phyloP scores from a whole-genome alignment of 2,329 filamentous ascomycete species.

The Nigrospora osmanthi region DNA sequence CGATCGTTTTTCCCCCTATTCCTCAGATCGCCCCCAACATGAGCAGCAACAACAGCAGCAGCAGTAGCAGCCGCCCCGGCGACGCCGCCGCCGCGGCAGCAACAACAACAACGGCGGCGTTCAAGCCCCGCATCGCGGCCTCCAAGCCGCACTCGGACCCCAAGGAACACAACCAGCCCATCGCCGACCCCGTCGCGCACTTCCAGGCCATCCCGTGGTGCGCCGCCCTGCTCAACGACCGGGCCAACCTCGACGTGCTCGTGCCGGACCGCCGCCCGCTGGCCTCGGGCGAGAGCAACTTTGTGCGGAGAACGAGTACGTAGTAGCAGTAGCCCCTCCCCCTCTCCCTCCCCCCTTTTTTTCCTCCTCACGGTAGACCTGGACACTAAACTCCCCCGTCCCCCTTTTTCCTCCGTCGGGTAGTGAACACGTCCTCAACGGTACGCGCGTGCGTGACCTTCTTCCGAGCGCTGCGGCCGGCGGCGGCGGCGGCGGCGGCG shows the following conservation, averaged over 20 bases:
- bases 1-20: too few relatives aligned
- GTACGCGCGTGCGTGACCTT: constrained; percentile 17
- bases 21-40: too few relatives aligned
- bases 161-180: constrained; percentile 11
- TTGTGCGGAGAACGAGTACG: constrained; percentile 14
- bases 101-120: too few relatives aligned
- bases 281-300: constrained; percentile 13
- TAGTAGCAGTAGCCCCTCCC: neutral
- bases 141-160: constrained; percentile 4
- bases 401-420: neutral
- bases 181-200: constrained; percentile 15
- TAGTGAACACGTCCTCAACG: constrained; percentile 14
- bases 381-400: neutral
- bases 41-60: too few relatives aligned
- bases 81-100: too few relatives aligned
- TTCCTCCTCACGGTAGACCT: neutral
- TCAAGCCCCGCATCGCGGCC: neutral
- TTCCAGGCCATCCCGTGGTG: constrained; percentile 21
- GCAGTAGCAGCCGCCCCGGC: too few relatives aligned
- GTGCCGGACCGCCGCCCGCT: constrained; percentile 17
- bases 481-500: neutral
- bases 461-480: constrained; percentile 2
- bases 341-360: neutral
- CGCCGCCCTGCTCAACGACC: constrained; percentile 11
- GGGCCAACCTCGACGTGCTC: constrained; percentile 9